These are phyloP conservation scores for Hydrangea macrophylla DNA, from an alignment of 148 eudicot species.

Conservation along the genomic window DNA sequence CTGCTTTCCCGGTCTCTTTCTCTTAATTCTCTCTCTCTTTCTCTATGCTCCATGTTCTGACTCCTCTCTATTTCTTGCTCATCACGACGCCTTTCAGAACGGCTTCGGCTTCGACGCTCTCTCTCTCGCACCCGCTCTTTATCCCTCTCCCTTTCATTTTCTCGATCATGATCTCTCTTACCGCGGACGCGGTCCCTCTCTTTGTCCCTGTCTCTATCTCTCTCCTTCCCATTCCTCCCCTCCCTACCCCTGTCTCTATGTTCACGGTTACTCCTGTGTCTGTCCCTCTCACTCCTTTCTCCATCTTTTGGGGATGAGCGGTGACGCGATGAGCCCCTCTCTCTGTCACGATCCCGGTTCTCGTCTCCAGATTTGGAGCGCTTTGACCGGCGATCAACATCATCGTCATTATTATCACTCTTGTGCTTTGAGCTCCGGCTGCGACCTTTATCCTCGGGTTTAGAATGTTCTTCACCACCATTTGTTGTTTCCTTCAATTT, in stretches of 20 bases:
- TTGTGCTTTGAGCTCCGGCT: constrained; percentile 52
- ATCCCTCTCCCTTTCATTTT: constrained; percentile 28
- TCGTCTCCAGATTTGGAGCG: constrained; percentile 54
- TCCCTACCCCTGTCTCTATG: constrained; percentile 43
- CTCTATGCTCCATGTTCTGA: constrained; percentile 35
- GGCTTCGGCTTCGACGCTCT: constrained; percentile 50
- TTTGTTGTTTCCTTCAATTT: constrained; percentile 40
- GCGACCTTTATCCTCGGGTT: constrained; percentile 39
- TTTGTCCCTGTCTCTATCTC: constrained; percentile 36
- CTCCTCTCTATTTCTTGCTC: constrained; percentile 34
- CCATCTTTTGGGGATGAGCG: constrained; percentile 47
- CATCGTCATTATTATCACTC: constrained; percentile 40
- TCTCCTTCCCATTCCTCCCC: constrained; percentile 35
- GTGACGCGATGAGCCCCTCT: constrained; percentile 47
- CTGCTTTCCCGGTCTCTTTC: constrained; percentile 41
- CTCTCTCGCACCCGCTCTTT: constrained; percentile 30
- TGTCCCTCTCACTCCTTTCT: constrained; percentile 53
- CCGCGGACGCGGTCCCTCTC: constrained; percentile 30
- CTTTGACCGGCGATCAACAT: constrained; percentile 41
- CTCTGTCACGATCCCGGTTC: constrained; percentile 43
- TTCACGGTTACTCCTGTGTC: constrained; percentile 45
- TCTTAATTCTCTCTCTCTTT: constrained; percentile 41
- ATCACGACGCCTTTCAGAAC: constrained; percentile 40
- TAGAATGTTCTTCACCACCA: constrained; percentile 39
- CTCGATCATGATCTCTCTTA: constrained; percentile 29